Percentiles rank a stretch among this genome's conserved stretches.
phyloP scores from a whole-genome alignment of 345 rosid genomes.

The Gossypium raimondii region DNA sequence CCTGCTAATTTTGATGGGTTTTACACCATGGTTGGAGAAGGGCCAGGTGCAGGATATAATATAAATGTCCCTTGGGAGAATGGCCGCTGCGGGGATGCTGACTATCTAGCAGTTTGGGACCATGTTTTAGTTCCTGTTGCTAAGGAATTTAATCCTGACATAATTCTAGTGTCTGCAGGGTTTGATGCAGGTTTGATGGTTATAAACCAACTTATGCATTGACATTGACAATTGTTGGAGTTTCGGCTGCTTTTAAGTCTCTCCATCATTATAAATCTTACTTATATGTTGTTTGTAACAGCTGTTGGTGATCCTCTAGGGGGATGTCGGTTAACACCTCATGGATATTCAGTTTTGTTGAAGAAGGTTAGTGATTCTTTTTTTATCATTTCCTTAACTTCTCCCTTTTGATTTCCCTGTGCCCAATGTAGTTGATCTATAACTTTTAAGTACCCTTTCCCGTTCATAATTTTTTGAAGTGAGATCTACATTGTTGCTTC shows the following conservation, averaged over 20 bases:
- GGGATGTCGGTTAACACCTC: conserved; percentile 76
- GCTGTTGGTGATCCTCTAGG: conserved; percentile 89
- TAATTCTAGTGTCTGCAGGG: conserved; percentile 82
- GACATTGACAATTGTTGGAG: background rate
- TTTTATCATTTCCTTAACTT: background rate
- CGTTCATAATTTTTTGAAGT: background rate
- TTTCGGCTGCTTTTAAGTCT: conserved; percentile 1
- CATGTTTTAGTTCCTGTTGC: conserved; percentile 81
- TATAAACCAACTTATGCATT: conserved; percentile 1
- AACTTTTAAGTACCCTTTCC: conserved; percentile 8
- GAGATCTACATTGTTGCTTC: background rate
- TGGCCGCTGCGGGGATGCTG: conserved; percentile 78
- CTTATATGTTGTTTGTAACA: conserved; percentile 33
- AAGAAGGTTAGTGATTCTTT: conserved; percentile 47
- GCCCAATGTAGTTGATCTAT: background rate
- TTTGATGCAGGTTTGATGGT: conserved; percentile 80
- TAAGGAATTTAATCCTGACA: conserved; percentile 69
- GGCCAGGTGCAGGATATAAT: conserved; percentile 84
- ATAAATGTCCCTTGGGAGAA: conserved; percentile 97
- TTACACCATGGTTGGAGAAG: conserved; percentile 85
- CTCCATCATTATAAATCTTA: conserved; percentile 6
- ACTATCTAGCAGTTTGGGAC: conserved; percentile 92
- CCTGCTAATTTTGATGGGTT: conserved; percentile 75
- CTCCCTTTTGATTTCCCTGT: conserved; percentile 4
- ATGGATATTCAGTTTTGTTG: conserved; percentile 76